A percentile compares a stretch with the other conserved stretches of the same genome.
These are phyloP conservation scores for Carex sylvatica DNA, from an alignment of 202 grass and related monocot genomes.

Conservation along the genomic window DNA sequence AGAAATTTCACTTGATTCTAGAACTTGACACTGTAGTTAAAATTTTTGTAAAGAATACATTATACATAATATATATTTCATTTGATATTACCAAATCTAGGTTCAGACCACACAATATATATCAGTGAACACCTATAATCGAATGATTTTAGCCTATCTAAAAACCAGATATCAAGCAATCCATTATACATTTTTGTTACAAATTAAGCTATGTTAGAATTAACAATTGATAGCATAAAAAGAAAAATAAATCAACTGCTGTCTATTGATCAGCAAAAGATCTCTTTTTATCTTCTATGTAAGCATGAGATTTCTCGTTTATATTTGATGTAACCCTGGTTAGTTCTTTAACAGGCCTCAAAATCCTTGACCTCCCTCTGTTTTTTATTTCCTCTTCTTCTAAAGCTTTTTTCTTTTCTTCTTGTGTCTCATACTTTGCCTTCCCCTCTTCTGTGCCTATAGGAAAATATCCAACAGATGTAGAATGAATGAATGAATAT, in stretches of 20 bases:
- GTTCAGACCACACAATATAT: not conserved
- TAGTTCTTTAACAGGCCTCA: constrained; percentile 30
- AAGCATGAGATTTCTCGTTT: constrained; percentile 29
- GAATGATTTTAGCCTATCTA: not conserved
- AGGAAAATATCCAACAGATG: not conserved
- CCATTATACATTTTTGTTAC: not conserved
- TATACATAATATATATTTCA: not conserved
- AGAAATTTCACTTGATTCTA: not conserved
- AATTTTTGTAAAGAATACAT: not conserved
- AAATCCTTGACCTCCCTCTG: constrained; percentile 3
- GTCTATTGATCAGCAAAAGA: constrained; percentile 31
- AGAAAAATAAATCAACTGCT: not conserved
- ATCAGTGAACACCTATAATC: not conserved
- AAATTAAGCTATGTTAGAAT: not conserved
- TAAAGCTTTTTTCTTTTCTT: not conserved
- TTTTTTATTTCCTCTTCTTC: constrained; percentile 1
- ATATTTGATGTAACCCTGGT: constrained; percentile 18
- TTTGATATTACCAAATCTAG: not conserved
- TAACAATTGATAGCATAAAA: not conserved
- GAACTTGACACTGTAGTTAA: too few species aligned
- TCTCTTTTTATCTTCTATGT: constrained; percentile 30
- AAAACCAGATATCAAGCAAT: not conserved
- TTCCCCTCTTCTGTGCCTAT: constrained; percentile 6
- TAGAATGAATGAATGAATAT: not conserved
- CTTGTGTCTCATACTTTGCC: not conserved